These are phyloP conservation scores for Yamadazyma dendronema DNA, from an alignment of 1,139 yeast genomes.

Conservation along the genomic window DNA sequence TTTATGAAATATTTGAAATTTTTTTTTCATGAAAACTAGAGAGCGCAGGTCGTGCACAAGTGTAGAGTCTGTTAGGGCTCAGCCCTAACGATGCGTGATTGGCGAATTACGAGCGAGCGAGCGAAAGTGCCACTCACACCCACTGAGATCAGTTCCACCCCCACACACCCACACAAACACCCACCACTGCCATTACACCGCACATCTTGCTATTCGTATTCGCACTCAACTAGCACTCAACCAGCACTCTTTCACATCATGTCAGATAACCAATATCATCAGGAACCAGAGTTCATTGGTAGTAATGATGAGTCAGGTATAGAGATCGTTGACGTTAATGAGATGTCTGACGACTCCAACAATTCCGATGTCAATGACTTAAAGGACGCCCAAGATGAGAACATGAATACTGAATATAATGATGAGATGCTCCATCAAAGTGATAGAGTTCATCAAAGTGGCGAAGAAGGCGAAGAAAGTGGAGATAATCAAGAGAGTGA, in stretches of 20 bases:
- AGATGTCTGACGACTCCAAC: background rate
- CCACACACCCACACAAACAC: too few relatives aligned
- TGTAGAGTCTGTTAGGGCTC: background rate
- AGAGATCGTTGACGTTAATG: conserved; percentile 1
- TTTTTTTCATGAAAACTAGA: conserved; percentile 3
- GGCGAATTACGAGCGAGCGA: too few relatives aligned
- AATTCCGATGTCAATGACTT: background rate
- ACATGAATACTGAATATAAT: background rate
- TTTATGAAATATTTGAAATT: conserved; percentile 5
- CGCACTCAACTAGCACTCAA: background rate
- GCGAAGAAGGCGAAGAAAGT: conserved; percentile 7
- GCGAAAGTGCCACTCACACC: too few relatives aligned
- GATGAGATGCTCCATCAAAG: too few relatives aligned
- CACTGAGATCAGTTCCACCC: too few relatives aligned
- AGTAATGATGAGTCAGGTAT: background rate
- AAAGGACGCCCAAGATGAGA: background rate
- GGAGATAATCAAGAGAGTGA: conserved; percentile 5
- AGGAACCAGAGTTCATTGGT: background rate
- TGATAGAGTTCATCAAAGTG: conserved; percentile 1
- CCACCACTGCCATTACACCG: too few relatives aligned
- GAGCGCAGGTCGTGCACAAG: background rate
- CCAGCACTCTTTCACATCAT: background rate
- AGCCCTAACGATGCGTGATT: too few relatives aligned
- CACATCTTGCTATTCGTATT: too few relatives aligned
- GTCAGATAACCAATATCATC: background rate